A percentile compares a stretch with the other conserved stretches of the same genome.
These are phyloP conservation scores for Saturnispora quitensis DNA, from an alignment of 805 yeast species.

Conservation along the genomic window DNA sequence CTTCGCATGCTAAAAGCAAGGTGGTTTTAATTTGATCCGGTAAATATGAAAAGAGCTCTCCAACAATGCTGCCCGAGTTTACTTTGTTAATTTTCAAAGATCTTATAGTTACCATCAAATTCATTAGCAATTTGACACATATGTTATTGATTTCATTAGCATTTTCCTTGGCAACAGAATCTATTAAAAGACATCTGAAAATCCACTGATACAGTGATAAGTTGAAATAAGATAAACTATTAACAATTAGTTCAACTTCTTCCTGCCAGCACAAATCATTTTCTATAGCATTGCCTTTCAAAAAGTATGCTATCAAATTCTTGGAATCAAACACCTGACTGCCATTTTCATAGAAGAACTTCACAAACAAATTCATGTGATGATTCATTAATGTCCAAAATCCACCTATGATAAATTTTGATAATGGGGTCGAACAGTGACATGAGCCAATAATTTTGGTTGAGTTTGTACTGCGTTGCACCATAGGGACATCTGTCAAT, in stretches of 20 bases:
- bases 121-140: slow-evolving; percentile 5
- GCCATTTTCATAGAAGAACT: slow-evolving; percentile 13
- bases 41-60: slow-evolving; percentile 33
- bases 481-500: slow-evolving; percentile 13
- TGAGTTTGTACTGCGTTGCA: slow-evolving; percentile 2
- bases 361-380: slow-evolving; percentile 15
- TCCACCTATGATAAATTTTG: slow-evolving; percentile 13
- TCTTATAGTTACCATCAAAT: slow-evolving; percentile 4
- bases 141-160: slow-evolving; percentile 6
- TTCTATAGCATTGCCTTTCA: background rate
- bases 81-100: background rate
- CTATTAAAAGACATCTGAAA: slow-evolving; percentile 26
- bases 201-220: slow-evolving; percentile 35
- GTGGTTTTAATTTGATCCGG: slow-evolving; percentile 25
- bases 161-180: slow-evolving; percentile 9
- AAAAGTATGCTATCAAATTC: slow-evolving; percentile 8
- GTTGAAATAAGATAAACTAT: slow-evolving; percentile 30
- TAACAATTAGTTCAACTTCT: slow-evolving; percentile 13
- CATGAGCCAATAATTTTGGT: slow-evolving; percentile 7
- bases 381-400: slow-evolving; percentile 20
- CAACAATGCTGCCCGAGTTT: slow-evolving; percentile 16
- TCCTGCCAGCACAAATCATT: background rate
- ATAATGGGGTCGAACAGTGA: background rate
- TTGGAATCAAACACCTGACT: background rate
- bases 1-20: slow-evolving; percentile 31